Conservation (phyloP, 129 eudicot genomes). For the Artemisia argyi region DNA sequence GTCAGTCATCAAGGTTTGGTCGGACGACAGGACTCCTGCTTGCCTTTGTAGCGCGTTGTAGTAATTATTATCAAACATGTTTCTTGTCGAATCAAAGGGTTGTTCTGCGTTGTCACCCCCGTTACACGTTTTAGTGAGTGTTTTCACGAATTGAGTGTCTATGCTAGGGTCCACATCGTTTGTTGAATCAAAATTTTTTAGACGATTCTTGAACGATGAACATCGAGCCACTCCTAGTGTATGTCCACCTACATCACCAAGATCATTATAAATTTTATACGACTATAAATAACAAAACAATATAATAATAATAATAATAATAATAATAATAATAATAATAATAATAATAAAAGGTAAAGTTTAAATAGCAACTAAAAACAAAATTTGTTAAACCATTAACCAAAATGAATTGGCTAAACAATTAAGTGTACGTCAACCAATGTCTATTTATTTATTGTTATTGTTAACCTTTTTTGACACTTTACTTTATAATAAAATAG, state of each 20-base stretch:
- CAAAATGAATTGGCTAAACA: no score
- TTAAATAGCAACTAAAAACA: no score
- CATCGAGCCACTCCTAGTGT: slow-evolving; percentile 97
- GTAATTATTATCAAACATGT: slow-evolving; percentile 64
- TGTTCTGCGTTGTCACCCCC: slow-evolving; percentile 80
- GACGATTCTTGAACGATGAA: slow-evolving; percentile 77
- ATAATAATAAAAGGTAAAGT: no score
- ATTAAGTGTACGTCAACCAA: no score
- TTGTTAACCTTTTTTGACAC: no score
- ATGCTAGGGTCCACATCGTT: slow-evolving; percentile 69
- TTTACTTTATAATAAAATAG: no score
- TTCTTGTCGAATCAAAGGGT: slow-evolving; percentile 65
- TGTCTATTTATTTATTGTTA: no score
- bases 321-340: no score
- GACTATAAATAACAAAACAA: no score
- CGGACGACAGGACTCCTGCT: slow-evolving; percentile 68
- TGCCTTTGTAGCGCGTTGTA: slow-evolving; percentile 49
- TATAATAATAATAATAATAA: no score
- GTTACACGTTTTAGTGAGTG: slow-evolving; percentile 58
- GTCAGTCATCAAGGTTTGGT: slow-evolving; percentile 62
- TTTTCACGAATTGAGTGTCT: slow-evolving; percentile 55
- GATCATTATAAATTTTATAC: not conserved
- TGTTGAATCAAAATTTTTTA: slow-evolving; percentile 62
- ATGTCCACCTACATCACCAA: slow-evolving; percentile 62
- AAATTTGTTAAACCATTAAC: no score